These are phyloP conservation scores for Litsea cubeba DNA, from an alignment of 164 flowering plant genomes.

Conservation along the genomic window DNA sequence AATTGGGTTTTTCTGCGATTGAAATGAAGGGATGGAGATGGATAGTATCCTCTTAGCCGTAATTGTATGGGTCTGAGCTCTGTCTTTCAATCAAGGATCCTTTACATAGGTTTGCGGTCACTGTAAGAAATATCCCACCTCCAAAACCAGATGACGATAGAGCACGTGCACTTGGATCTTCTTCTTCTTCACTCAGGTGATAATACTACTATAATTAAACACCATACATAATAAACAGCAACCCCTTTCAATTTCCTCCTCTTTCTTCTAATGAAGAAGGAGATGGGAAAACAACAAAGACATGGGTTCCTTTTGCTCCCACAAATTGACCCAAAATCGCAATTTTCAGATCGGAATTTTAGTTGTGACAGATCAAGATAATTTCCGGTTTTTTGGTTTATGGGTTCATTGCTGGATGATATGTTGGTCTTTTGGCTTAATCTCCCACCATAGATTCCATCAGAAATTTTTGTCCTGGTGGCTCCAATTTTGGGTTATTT, in stretches of 20 bases:
- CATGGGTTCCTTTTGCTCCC: background rate
- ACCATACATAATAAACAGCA: background rate
- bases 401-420: background rate
- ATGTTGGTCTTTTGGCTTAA: background rate
- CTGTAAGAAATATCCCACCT: constrained; percentile 24
- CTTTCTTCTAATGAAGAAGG: background rate
- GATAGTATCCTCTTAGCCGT: constrained; percentile 9
- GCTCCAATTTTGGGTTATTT: background rate
- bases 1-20: too few species aligned
- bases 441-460: background rate
- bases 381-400: background rate
- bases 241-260: background rate
- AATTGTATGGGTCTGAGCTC: constrained; percentile 12
- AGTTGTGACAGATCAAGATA: background rate
- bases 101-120: constrained; percentile 21
- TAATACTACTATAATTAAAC: constrained; percentile 10
- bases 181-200: constrained; percentile 44
- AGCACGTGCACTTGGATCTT: constrained; percentile 61
- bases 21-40: constrained; percentile 7
- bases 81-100: constrained; percentile 23
- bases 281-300: background rate
- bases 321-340: background rate
- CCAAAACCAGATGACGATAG: constrained; percentile 21
- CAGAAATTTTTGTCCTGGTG: background rate
- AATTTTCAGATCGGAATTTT: background rate